These are phyloP conservation scores for Parietaria judaica DNA, from an alignment of 306 rosid species.

Conservation along the genomic window DNA sequence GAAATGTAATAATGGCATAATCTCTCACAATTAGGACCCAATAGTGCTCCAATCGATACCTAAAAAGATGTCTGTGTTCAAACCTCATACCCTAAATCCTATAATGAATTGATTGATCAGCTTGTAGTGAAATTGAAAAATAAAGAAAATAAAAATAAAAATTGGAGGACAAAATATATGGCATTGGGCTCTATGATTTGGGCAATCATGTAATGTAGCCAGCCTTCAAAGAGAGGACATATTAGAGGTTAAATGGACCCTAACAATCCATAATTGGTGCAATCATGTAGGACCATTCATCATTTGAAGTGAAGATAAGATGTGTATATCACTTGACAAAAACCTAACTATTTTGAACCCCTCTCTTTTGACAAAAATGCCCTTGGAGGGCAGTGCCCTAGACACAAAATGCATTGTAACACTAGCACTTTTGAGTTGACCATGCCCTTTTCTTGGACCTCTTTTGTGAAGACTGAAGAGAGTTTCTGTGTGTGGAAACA, in stretches of 20 bases:
- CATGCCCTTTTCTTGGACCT: background rate
- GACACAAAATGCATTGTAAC: slow-evolving; percentile 8
- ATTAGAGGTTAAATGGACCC: slow-evolving; percentile 20
- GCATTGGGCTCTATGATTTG: background rate
- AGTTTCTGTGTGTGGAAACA: background rate
- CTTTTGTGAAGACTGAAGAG: background rate
- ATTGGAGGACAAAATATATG: background rate
- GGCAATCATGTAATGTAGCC: slow-evolving; percentile 9
- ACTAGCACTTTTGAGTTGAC: slow-evolving; percentile 8
- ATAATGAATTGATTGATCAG: background rate
- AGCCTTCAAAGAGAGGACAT: slow-evolving; percentile 1
- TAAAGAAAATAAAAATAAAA: background rate
- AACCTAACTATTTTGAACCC: slow-evolving; percentile 15
- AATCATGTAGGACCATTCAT: slow-evolving; percentile 50
- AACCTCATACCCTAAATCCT: background rate
- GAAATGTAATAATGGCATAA: background rate
- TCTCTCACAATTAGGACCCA: background rate
- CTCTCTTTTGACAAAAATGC: background rate
- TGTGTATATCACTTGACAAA: slow-evolving; percentile 8
- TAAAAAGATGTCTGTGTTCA: background rate
- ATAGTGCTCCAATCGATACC: background rate
- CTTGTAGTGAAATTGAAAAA: background rate
- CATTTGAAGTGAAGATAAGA: slow-evolving; percentile 61
- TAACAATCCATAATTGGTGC: slow-evolving; percentile 24
- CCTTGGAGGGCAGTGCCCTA: background rate